Percentiles rank a stretch among this genome's conserved stretches.
phyloP scores from a whole-genome alignment of 2,329 filamentous ascomycete species.

The Ophioceras dolichostomum region DNA sequence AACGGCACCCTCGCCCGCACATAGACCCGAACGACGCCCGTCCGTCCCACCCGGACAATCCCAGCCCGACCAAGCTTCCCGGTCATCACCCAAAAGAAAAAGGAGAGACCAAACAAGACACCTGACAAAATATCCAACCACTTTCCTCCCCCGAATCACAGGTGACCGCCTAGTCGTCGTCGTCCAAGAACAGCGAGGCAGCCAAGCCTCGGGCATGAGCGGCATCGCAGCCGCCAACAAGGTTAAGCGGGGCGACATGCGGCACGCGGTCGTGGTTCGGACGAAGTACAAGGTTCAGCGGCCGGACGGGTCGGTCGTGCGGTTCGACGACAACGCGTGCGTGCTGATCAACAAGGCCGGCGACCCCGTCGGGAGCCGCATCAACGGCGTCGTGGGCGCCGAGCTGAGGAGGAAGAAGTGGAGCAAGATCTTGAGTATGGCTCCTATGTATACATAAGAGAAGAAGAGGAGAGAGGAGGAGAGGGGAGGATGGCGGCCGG shows the following conservation, averaged over 20 bases:
- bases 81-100: too few relatives aligned
- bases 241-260: conserved; percentile 90
- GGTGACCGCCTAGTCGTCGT: conserved; percentile 96
- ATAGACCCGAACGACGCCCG: too few relatives aligned
- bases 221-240: conserved; percentile 72
- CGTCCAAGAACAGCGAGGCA: conserved; percentile 88
- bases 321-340: conserved; percentile 96
- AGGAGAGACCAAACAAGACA: too few relatives aligned
- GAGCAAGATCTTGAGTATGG: conserved; percentile 96
- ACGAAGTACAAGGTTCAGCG: conserved; percentile 80
- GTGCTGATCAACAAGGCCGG: conserved; percentile 95
- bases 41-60: neutral
- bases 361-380: conserved; percentile 83
- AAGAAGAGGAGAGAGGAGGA: neutral
- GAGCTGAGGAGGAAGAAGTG: conserved; percentile 89
- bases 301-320: conserved; percentile 77
- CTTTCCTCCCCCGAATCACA: conserved; percentile 22
- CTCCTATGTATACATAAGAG: conserved; percentile 51
- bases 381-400: conserved; percentile 83
- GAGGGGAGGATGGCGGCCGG: neutral
- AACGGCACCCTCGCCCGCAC: too few relatives aligned
- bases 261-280: conserved; percentile 89
- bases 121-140: too few relatives aligned
- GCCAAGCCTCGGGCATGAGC: conserved; percentile 58
- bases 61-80: neutral